These are phyloP conservation scores for Fraxinus platypoda DNA, from an alignment of 305 asterid genomes.

Conservation along the genomic window DNA sequence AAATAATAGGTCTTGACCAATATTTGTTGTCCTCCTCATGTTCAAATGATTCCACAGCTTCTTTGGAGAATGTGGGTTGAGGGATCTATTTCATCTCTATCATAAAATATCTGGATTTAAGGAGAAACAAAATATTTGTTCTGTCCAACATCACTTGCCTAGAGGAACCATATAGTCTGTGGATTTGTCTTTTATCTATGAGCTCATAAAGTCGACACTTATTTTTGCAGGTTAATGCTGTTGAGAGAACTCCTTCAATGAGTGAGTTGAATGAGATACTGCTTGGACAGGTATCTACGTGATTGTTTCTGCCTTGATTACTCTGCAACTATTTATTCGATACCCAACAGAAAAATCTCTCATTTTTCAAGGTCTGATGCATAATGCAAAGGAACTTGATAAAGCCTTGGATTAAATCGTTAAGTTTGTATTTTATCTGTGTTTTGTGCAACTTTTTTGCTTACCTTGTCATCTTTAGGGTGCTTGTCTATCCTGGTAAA, in stretches of 20 bases:
- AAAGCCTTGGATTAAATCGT: background rate
- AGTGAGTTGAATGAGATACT: constrained; percentile 96
- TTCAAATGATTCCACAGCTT: background rate
- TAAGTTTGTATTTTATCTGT: background rate
- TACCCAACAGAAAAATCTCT: background rate
- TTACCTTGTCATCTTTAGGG: background rate
- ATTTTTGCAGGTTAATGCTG: constrained; percentile 76
- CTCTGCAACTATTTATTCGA: background rate
- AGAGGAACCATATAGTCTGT: constrained; percentile 16
- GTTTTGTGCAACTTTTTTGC: background rate
- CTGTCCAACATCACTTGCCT: background rate
- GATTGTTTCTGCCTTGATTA: constrained; percentile 23
- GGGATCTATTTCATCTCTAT: background rate
- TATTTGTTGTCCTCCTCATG: background rate
- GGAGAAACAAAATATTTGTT: background rate
- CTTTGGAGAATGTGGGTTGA: background rate
- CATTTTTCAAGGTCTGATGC: background rate
- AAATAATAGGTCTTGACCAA: background rate
- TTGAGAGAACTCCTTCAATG: constrained; percentile 98
- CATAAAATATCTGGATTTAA: background rate
- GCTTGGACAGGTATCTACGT: constrained; percentile 78
- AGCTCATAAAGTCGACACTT: constrained; percentile 24
- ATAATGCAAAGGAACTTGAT: background rate
- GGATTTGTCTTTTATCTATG: constrained; percentile 10
- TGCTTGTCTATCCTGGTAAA: background rate